A percentile compares a stretch with the other conserved stretches of the same genome.
phyloP scores from a whole-genome alignment of 108 stramenopile species.

The Epipyxis sp. region DNA sequence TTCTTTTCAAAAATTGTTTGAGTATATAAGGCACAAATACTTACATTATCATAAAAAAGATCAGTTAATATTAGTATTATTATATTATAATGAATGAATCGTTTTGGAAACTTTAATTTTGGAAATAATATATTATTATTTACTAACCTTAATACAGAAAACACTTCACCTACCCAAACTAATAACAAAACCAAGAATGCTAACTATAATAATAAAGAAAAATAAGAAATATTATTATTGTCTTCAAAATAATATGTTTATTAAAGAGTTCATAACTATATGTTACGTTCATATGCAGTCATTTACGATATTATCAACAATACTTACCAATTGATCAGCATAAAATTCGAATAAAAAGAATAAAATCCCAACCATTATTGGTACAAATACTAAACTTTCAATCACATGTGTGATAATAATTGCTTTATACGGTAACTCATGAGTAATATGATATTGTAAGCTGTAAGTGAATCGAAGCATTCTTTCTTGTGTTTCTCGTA shows the following conservation, averaged over 20 bases:
- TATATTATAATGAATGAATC: conserved; percentile 5
- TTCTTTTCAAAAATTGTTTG: too few relatives aligned
- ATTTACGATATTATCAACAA: not conserved
- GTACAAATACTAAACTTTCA: conserved; percentile 81
- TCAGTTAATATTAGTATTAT: not conserved
- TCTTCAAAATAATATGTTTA: too few relatives aligned
- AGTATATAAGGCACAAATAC: too few relatives aligned
- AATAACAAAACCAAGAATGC: conserved; percentile 79
- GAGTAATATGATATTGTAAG: conserved; percentile 64
- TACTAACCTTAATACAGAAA: conserved; percentile 66
- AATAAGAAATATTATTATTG: not conserved
- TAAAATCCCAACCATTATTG: conserved; percentile 84
- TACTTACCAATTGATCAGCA: conserved; percentile 64
- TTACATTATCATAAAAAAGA: too few relatives aligned
- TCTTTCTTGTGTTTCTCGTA: conserved; percentile 91
- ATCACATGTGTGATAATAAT: conserved; percentile 52
- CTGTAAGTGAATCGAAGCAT: conserved; percentile 87
- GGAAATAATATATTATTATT: too few relatives aligned
- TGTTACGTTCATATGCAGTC: too few relatives aligned
- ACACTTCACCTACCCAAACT: conserved; percentile 86
- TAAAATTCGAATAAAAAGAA: conserved; percentile 89
- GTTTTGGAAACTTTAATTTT: too few relatives aligned
- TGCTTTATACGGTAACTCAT: conserved; percentile 59
- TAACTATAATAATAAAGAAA: conserved; percentile 34
- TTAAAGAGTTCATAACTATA: too few relatives aligned